Percentiles rank a stretch among this genome's conserved stretches.
These are phyloP conservation scores for Penicillium psychrosexuale DNA, from an alignment of 2,329 filamentous ascomycete genomes.

Conservation along the genomic window DNA sequence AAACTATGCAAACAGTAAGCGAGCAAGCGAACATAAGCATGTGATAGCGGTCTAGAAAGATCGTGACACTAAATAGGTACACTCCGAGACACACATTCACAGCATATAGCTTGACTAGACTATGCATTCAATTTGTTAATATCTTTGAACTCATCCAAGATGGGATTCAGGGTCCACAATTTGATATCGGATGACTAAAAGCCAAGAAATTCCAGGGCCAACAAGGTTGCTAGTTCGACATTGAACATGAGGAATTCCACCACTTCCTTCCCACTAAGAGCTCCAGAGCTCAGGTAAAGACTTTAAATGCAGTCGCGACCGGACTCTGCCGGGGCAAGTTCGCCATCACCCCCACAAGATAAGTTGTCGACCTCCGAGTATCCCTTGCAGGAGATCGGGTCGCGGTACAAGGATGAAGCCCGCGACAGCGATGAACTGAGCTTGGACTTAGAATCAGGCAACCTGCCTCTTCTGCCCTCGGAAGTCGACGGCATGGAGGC, in stretches of 20 bases:
- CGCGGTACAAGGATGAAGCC: slow-evolving; percentile 8
- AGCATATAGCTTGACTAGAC: too few relatives aligned
- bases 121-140: too few relatives aligned
- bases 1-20: too few relatives aligned
- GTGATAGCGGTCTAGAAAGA: too few relatives aligned
- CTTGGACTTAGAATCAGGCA: slow-evolving; percentile 20
- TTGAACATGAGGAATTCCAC: background rate
- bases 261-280: background rate
- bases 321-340: background rate
- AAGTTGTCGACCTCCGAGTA: background rate
- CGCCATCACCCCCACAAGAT: background rate
- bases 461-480: slow-evolving; percentile 18
- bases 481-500: background rate
- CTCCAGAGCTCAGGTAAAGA: background rate
- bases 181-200: slow-evolving; percentile 5
- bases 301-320: slow-evolving; percentile 8
- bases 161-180: too few relatives aligned
- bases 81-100: too few relatives aligned
- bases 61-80: too few relatives aligned
- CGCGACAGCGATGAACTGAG: slow-evolving; percentile 13
- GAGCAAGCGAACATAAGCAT: too few relatives aligned
- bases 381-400: slow-evolving; percentile 2
- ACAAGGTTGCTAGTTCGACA: background rate
- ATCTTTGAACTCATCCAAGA: too few relatives aligned
- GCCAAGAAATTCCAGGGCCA: slow-evolving; percentile 1